Conservation (phyloP, 208 protist species). For the Trypanosoma vivax region DNA sequence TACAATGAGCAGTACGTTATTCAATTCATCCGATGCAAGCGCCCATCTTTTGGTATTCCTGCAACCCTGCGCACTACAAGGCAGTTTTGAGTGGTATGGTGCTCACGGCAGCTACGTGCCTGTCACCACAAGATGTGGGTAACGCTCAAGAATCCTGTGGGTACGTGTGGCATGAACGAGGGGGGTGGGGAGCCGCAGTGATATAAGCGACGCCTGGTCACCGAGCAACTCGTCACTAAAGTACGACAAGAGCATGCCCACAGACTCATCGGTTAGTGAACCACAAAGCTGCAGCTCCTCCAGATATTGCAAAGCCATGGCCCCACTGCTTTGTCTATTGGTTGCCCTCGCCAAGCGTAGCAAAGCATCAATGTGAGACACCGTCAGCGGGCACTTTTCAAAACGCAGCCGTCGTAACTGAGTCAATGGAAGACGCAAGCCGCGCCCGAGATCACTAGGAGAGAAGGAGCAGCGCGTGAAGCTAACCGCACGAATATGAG, state of each 20-base stretch:
- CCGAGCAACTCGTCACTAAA: slow-evolving; percentile 31
- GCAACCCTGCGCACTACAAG: too few relatives aligned
- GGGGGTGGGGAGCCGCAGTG: slow-evolving; percentile 25
- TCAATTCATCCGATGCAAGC: too few relatives aligned
- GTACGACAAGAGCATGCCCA: slow-evolving; percentile 47
- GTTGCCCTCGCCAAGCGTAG: slow-evolving; percentile 21
- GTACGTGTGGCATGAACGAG: slow-evolving; percentile 18
- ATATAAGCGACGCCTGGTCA: neutral
- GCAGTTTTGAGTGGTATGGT: too few relatives aligned
- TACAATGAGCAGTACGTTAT: too few relatives aligned
- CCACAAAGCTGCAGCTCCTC: slow-evolving; percentile 63
- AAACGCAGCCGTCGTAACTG: slow-evolving; percentile 35
- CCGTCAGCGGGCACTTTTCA: slow-evolving; percentile 51
- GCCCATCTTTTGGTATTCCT: too few relatives aligned
- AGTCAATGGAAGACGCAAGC: slow-evolving; percentile 26
- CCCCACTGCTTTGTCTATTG: neutral
- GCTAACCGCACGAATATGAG: slow-evolving; percentile 18
- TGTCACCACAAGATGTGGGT: slow-evolving; percentile 16
- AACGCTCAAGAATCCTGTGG: slow-evolving; percentile 34
- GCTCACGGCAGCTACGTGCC: neutral
- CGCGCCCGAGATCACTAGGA: slow-evolving; percentile 29
- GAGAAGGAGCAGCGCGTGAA: slow-evolving; percentile 45
- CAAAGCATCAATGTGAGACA: slow-evolving; percentile 48
- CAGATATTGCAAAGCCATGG: slow-evolving; percentile 6
- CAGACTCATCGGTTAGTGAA: slow-evolving; percentile 36